phyloP scores from a whole-genome alignment of 345 rosid genomes.

The Triadica sebifera region DNA sequence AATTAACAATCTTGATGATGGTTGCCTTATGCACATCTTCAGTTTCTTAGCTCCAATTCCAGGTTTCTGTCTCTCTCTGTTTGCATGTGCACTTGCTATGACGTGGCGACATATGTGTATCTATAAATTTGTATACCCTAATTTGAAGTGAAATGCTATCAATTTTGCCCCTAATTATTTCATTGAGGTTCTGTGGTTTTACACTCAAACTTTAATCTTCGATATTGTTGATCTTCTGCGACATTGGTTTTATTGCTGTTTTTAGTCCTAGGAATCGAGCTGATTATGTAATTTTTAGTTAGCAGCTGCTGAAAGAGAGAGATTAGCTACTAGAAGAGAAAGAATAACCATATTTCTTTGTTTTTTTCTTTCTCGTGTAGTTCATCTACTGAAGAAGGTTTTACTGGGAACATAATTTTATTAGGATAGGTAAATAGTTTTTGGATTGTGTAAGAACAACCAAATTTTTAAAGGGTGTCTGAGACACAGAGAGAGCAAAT shows the following conservation, averaged over 20 bases:
- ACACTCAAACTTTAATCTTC: constrained; percentile 5
- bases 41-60: constrained; percentile 93
- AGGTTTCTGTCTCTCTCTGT: constrained; percentile 33
- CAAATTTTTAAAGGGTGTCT: not conserved
- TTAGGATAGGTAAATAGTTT: not conserved
- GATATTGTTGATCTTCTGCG: not conserved
- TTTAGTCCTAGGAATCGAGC: not conserved
- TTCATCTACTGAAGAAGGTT: not conserved
- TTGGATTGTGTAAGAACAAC: not conserved
- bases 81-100: not conserved
- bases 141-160: not conserved
- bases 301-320: not conserved
- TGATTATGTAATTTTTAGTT: not conserved
- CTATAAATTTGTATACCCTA: not conserved
- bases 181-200: not conserved
- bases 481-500: not conserved
- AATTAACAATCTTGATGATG: constrained; percentile 87
- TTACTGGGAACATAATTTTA: not conserved
- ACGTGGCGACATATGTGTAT: no score
- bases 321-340: not conserved
- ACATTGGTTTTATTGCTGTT: not conserved
- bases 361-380: not conserved
- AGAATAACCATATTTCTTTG: not conserved
- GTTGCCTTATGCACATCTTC: constrained; percentile 96
- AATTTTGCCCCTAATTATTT: not conserved